phyloP scores from a whole-genome alignment of 164 flowering plant species.

The Vitis vinifera region ASM3070453v1 NC_081809.1:15491001-15491500 shows the following conservation, averaged over 20 bases:
- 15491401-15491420: too few species aligned
- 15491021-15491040: not conserved
- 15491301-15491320: too few species aligned
- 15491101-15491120: constrained; percentile 84
- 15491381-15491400: too few species aligned
- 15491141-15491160: constrained; percentile 90
- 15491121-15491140: constrained; percentile 75
- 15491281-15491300: not conserved
- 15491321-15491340: too few species aligned
- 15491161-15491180: constrained; percentile 83
- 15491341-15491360: too few species aligned
- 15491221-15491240: not conserved
- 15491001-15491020: not conserved
- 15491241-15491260: not conserved
- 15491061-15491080: constrained; percentile 65
- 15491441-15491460: too few species aligned
- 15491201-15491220: constrained; percentile 8
- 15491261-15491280: not conserved
- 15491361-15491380: too few species aligned
- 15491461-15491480: too few species aligned
- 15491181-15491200: constrained; percentile 94
- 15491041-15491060: not conserved
- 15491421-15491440: too few species aligned
- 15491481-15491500: too few species aligned
- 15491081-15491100: constrained; percentile 88